phyloP scores from a whole-genome alignment of 2,329 filamentous ascomycete species.

The Cadophora sp. region DNA sequence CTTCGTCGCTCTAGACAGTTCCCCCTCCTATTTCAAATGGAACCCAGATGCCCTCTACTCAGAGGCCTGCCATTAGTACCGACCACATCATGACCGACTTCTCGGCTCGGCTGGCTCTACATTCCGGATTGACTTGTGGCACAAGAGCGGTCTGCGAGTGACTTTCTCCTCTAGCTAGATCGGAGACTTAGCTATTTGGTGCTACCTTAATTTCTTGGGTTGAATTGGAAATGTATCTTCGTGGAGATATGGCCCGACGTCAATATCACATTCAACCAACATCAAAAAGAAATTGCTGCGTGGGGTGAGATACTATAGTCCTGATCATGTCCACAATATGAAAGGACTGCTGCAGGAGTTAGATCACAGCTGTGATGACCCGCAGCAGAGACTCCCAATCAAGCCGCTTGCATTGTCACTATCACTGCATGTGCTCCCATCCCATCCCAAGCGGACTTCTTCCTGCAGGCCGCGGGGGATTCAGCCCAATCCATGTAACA shows the following conservation, averaged over 20 bases:
- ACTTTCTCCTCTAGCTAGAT: background rate
- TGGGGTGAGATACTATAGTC: slow-evolving; percentile 5
- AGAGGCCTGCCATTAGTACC: background rate
- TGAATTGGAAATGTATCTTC: slow-evolving; percentile 1
- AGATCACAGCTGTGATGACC: slow-evolving; percentile 1
- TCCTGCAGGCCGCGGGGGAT: background rate
- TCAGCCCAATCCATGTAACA: slow-evolving; percentile 1
- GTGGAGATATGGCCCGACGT: background rate
- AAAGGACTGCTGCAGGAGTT: slow-evolving; percentile 1
- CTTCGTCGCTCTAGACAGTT: slow-evolving; percentile 13
- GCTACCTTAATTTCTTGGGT: background rate
- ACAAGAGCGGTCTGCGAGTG: slow-evolving; percentile 9
- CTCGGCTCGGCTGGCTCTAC: background rate
- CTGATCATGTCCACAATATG: background rate
- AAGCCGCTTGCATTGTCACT: slow-evolving; percentile 8
- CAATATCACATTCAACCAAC: slow-evolving; percentile 9
- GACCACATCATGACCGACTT: background rate
- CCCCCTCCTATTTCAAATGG: no score
- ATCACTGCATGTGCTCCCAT: slow-evolving; percentile 6
- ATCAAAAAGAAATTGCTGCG: slow-evolving; percentile 3
- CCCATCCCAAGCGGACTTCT: slow-evolving; percentile 1
- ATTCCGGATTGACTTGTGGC: background rate
- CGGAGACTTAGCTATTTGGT: background rate
- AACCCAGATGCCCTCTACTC: background rate
- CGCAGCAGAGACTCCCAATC: background rate